Percentiles rank a stretch among this genome's conserved stretches.
Evolutionary conservation across 305 asterid species (phyloP).

Genomic region (Plantago rigida): DNA sequence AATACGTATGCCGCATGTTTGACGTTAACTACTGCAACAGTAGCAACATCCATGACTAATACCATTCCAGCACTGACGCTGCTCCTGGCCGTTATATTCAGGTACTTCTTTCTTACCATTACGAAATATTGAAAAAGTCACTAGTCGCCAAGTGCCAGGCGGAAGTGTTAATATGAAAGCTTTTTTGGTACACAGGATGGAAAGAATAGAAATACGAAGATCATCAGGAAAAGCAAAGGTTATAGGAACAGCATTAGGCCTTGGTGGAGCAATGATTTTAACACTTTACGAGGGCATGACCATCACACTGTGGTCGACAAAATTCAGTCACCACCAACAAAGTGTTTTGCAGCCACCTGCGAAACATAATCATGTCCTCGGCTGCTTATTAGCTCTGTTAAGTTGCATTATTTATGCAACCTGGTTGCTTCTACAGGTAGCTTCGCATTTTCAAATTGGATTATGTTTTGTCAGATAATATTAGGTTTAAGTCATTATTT

Average conservation of each 20-base stretch:
- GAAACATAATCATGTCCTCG: conserved; percentile 18
- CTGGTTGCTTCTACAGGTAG: conserved; percentile 34
- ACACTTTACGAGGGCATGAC: conserved; percentile 25
- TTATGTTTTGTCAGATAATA: background rate
- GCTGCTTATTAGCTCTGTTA: conserved; percentile 26
- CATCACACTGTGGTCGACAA: conserved; percentile 21
- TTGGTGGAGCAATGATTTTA: conserved; percentile 27
- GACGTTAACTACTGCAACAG: conserved; percentile 30
- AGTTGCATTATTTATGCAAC: conserved; percentile 27
- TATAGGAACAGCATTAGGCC: conserved; percentile 26
- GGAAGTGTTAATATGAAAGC: background rate
- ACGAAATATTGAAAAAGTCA: too few species aligned
- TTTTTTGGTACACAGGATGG: conserved; percentile 23
- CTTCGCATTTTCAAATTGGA: background rate
- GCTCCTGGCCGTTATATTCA: conserved; percentile 25
- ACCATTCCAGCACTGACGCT: conserved; percentile 32
- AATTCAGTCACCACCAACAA: conserved; percentile 18
- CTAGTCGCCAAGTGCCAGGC: too few species aligned
- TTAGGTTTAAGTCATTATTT: background rate
- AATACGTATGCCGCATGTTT: conserved; percentile 29
- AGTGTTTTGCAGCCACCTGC: background rate
- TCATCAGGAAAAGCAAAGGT: conserved; percentile 27
- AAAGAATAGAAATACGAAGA: conserved; percentile 18
- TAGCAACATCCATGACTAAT: conserved; percentile 32
- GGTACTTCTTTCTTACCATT: conserved; percentile 21